These are phyloP conservation scores for Xylaria sp. DNA, from an alignment of 2,329 filamentous ascomycete species.

Conservation along the genomic window DNA sequence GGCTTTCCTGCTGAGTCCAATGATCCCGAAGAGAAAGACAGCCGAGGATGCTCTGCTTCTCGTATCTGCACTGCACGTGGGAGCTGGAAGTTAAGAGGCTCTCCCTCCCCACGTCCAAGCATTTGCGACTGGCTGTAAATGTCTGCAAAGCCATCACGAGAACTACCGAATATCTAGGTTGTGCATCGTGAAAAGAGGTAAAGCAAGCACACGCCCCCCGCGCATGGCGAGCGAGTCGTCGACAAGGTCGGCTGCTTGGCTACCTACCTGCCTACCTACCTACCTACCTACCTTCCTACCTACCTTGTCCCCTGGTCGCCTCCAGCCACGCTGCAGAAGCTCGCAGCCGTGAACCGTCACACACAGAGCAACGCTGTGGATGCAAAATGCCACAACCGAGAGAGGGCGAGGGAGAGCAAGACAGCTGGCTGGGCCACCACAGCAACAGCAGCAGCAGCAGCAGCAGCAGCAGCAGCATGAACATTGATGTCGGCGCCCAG, in stretches of 20 bases:
- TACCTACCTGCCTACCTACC: no score
- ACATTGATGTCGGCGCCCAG: constrained; percentile 12
- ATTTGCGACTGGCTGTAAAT: constrained; percentile 8
- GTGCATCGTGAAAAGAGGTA: constrained; percentile 17
- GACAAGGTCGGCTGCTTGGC: no score
- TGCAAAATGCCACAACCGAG: constrained; percentile 11
- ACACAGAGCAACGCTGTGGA: constrained; percentile 18
- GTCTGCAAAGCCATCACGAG: constrained; percentile 1
- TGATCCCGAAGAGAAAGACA: not conserved
- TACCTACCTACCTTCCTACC: no score
- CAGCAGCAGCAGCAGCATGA: constrained; percentile 12
- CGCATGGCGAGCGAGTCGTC: no score
- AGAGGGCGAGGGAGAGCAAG: no score
- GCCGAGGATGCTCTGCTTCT: not conserved
- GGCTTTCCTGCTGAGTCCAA: not conserved
- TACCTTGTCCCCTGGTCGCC: no score
- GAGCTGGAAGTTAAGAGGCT: constrained; percentile 2
- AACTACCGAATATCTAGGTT: constrained; percentile 8
- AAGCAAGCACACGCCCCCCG: constrained; percentile 10
- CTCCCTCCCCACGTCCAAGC: constrained; percentile 1
- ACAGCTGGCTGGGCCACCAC: no score
- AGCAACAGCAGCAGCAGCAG: no score
- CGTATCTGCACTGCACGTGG: constrained; percentile 18
- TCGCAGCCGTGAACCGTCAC: constrained; percentile 15
- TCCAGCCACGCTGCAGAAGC: constrained; percentile 12